phyloP scores from a whole-genome alignment of 1,284 basidiomycete genomes.

The Ustilago cynodontis region DNA sequence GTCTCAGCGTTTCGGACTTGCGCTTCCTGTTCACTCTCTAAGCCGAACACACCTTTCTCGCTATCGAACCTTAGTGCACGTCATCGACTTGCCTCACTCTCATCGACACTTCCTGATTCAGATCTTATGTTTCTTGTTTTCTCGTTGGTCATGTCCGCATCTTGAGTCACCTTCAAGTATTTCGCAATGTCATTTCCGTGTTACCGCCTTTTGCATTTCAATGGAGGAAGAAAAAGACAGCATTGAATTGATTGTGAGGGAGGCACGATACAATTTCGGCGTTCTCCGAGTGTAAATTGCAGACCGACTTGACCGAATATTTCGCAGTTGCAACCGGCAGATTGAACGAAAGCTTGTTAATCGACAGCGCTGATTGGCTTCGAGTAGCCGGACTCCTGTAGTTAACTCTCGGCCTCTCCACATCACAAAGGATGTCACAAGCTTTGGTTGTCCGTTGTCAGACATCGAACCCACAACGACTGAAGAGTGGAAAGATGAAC shows the following conservation, averaged over 20 bases:
- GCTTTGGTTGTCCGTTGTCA: background rate
- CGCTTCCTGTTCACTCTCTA: conserved; percentile 66
- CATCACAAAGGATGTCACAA: background rate
- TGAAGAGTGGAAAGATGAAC: too few species aligned
- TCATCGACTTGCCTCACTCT: background rate
- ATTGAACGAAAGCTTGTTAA: conserved; percentile 6
- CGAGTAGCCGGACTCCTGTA: background rate
- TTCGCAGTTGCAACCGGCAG: conserved; percentile 1
- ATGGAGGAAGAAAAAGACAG: too few species aligned
- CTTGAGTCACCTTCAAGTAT: conserved; percentile 10
- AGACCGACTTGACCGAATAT: background rate
- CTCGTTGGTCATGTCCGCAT: conserved; percentile 12
- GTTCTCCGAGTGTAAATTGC: conserved; percentile 16
- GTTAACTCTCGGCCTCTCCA: background rate
- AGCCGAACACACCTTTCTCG: conserved; percentile 1
- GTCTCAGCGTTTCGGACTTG: conserved; percentile 66
- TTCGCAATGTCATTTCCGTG: conserved; percentile 10
- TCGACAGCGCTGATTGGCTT: conserved; percentile 20
- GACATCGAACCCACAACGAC: background rate
- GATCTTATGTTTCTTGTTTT: background rate
- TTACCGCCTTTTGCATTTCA: background rate
- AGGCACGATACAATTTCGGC: conserved; percentile 8
- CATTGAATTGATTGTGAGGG: background rate
- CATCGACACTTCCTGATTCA: background rate
- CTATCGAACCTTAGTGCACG: background rate